Conservation (phyloP, 495 filamentous ascomycete species). For the Letharia lupina region DNA sequence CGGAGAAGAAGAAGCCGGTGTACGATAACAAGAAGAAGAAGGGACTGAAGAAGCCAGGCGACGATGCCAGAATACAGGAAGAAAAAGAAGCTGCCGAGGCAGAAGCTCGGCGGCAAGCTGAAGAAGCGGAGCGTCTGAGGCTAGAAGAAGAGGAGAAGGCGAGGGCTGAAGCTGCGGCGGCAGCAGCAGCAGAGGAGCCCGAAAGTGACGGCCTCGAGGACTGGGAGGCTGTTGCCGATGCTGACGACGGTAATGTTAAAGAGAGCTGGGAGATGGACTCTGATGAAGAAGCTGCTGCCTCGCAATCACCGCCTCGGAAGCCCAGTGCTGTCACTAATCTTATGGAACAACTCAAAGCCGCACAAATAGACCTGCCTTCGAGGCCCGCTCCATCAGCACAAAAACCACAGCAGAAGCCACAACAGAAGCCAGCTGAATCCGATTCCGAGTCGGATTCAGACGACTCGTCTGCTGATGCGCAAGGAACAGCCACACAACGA, state of each 20-base stretch:
- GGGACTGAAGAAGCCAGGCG: constrained; percentile 62
- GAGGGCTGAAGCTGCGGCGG: constrained; percentile 49
- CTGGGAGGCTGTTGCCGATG: constrained; percentile 80
- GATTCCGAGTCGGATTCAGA: constrained; percentile 51
- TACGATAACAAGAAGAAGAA: constrained; percentile 73
- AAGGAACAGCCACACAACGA: constrained; percentile 54
- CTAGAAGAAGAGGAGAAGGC: constrained; percentile 56
- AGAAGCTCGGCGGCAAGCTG: constrained; percentile 53
- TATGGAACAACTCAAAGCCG: constrained; percentile 23
- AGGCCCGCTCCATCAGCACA: constrained; percentile 22
- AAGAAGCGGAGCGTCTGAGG: constrained; percentile 60
- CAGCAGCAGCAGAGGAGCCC: constrained; percentile 41
- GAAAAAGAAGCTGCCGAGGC: constrained; percentile 57
- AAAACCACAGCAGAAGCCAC: constrained; percentile 13
- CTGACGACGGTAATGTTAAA: constrained; percentile 64
- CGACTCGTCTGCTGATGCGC: constrained; percentile 55
- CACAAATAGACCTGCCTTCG: constrained; percentile 31
- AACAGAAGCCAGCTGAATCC: constrained; percentile 34
- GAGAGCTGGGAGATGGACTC: constrained; percentile 90
- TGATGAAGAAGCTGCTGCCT: constrained; percentile 57
- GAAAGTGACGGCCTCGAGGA: constrained; percentile 62
- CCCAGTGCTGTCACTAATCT: constrained; percentile 24
- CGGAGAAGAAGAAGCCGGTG: constrained; percentile 64
- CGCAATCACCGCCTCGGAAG: constrained; percentile 13
- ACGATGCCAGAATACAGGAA: constrained; percentile 45